Base-by-base conservation (phyloP, 202 grass and related monocot species). In the Digitaria exilis region DNA sequence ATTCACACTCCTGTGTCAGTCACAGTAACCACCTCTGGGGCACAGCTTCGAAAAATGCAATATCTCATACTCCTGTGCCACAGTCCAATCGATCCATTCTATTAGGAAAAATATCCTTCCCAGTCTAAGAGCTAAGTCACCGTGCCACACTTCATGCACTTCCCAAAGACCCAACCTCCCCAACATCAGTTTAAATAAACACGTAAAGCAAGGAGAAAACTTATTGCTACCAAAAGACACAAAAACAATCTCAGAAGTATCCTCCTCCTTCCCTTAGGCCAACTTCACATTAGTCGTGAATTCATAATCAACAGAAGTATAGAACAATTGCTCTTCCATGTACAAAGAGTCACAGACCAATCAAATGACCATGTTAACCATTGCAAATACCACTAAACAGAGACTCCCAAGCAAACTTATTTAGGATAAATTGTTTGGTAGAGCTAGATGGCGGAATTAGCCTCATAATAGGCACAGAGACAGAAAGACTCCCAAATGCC, bases 371-470 rank as follows among this genome's bases (percentile, higher is more conserved):
- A 42, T 59, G n/a, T 9, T 51, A 66, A 21, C 1, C 4, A 81
- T 48, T 41, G 71, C 22, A 70, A 25, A 15, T 12, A 44, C 2
- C 71, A 71, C 35, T 10, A 65, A 25, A 11, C 55, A 73, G 78
- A 39, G 72, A 49, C 0, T 21, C 37, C 7, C 14, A 6, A 59
- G 7, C 18, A 51, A 59, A 60, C 14, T 59, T 37, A 39, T 28
- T 22, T 9, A 50, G 29, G 48, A 24, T 75, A 58, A 65, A 79
- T 67, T 31, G 11, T 79, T 51, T 32, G 54, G 17, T 24, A 28
- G 65, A 59, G 43, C 31, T 8, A 37, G 35, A 48, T 24, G 35
- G 73, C 19, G 21, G 49, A 82, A 82, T 69, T 30, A 89, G 73
- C 51, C n/a, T 25, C 50, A 45, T 26, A 67, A 67, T 52, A 72